A percentile compares a stretch with the other conserved stretches of the same genome.
phyloP scores from a whole-genome alignment of 768 basidiomycete genomes.

The Exsudoporus frostii region DNA sequence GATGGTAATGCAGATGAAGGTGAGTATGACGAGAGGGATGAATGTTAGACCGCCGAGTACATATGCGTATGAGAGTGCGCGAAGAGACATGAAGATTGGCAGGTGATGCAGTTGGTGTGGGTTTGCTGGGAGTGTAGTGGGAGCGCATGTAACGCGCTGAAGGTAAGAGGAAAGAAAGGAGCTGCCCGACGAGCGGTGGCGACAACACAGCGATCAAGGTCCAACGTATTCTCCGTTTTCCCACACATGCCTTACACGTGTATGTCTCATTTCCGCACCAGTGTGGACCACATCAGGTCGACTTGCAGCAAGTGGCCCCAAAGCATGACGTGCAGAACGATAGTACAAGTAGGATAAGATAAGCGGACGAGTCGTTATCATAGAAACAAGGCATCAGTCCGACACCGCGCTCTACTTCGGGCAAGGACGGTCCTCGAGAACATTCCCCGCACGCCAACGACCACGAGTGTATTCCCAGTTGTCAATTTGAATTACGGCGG shows the following conservation, averaged over 20 bases:
- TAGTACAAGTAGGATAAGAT: neutral
- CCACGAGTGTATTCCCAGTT: slow-evolving; percentile 50
- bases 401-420: slow-evolving; percentile 1
- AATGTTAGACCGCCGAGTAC: slow-evolving; percentile 89
- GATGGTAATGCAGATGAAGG: slow-evolving; percentile 55
- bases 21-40: slow-evolving; percentile 69
- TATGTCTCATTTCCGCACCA: slow-evolving; percentile 12
- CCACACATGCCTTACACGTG: slow-evolving; percentile 17
- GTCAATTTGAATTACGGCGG: slow-evolving; percentile 28
- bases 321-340: neutral
- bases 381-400: neutral
- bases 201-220: neutral
- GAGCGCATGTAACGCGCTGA: neutral
- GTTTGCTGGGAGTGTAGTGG: neutral
- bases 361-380: neutral
- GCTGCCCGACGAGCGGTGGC: neutral
- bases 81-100: slow-evolving; percentile 49
- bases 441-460: slow-evolving; percentile 51
- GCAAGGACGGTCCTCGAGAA: slow-evolving; percentile 33
- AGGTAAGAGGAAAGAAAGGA: neutral
- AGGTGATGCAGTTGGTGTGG: neutral
- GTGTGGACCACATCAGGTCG: slow-evolving; percentile 1
- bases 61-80: slow-evolving; percentile 77
- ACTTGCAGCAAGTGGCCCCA: slow-evolving; percentile 1
- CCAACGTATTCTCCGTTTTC: slow-evolving; percentile 2